Evolutionary conservation across 805 yeast species (phyloP), one percentile per base, ranked within the genome.

Genomic region (Myxozyma mucilagina): DNA sequence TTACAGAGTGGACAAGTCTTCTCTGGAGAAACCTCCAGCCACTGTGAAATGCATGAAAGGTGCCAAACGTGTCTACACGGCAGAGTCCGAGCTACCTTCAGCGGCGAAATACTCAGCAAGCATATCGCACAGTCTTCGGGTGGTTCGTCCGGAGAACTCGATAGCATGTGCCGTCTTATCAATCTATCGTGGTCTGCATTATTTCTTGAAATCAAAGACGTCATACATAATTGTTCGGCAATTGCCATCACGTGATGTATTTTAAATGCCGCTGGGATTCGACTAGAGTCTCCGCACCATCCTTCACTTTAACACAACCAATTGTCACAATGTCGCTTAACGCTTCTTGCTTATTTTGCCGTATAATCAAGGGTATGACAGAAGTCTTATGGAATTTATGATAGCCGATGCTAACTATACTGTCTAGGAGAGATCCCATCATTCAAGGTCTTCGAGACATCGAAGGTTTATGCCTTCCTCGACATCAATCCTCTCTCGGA

Each of bases 351-450:
- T 34, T 56, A 7, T 56, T 56, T 24, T 56, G 59, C 44, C 48
- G 50, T 4, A 56, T 56, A 31, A 56, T 56, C 34, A 56, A 56
- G 45, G 59, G 59, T 56, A 49, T 38, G 8, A 43, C 14, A 10
- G 16, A 35, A 39, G 11, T 16, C 1, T 35, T n/a, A 18, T 24
- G 5, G 34, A 1, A 32, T n/a, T 5, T 32, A 32, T 18, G 42
- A 38, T 20, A 9, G 39, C 18, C 13, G 11, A 38, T 41, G 31
- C 36, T n/a, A 52, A 16, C 29, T 9, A 2, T 6, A 16, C 34
- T 9, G 35, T 5, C 5, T 32, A 84, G 96, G 97, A 58, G 97
- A 94, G 70, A 94, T 93, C 71, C 99, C 99, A 38, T 89, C 96
- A 1, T 84, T 90, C 79, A 94, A 93, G 74, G 77, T 93, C 64